phyloP scores from a whole-genome alignment of 2,329 filamentous ascomycete species.

The Sporothrix mexicana region DNA sequence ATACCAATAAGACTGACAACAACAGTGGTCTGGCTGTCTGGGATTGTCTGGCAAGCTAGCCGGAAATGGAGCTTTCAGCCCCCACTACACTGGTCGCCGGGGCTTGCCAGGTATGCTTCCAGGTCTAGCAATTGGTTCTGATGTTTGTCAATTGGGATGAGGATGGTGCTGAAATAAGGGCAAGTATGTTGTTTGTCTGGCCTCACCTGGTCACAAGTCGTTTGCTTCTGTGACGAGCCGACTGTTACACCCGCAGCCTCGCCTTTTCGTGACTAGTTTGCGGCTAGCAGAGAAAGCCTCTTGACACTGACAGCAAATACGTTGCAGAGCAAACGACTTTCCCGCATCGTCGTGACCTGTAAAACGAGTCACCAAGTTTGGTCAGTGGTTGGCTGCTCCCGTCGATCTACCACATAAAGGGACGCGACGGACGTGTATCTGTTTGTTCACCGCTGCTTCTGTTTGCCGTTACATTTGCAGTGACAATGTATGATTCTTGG shows the following conservation, averaged over 20 bases:
- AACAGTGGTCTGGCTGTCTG: neutral
- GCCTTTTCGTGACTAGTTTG: neutral
- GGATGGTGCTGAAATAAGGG: neutral
- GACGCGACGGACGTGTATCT: neutral
- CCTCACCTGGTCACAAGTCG: slow-evolving; percentile 9
- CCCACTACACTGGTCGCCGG: neutral
- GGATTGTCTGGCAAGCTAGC: slow-evolving; percentile 4
- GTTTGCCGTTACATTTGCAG: neutral
- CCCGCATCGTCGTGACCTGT: neutral
- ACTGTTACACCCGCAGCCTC: slow-evolving; percentile 7
- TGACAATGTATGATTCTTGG: neutral
- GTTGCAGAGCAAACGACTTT: neutral
- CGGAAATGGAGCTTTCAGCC: neutral
- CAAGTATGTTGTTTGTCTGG: neutral
- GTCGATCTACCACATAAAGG: neutral
- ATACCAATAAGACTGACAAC: neutral
- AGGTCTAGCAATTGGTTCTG: neutral
- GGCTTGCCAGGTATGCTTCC: neutral
- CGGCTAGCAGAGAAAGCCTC: neutral
- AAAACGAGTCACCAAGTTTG: neutral
- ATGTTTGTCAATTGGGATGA: neutral
- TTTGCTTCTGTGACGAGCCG: slow-evolving; percentile 4
- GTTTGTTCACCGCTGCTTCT: slow-evolving; percentile 13
- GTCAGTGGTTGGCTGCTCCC: neutral
- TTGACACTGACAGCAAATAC: neutral